phyloP scores from a whole-genome alignment of 345 rosid genomes.

The Lepidium didymum region DNA sequence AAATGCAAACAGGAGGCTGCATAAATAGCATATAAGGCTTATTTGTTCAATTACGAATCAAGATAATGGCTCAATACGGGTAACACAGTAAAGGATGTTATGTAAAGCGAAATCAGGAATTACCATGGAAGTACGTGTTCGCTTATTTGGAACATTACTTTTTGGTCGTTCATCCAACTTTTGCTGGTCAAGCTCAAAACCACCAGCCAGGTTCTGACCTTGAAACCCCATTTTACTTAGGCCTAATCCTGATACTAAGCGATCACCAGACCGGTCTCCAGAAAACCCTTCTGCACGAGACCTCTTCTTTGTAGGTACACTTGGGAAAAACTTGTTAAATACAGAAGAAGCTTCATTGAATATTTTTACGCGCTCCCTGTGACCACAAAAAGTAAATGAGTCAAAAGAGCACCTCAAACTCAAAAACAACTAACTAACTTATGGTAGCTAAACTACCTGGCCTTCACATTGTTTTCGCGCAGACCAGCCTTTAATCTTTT shows the following conservation, averaged over 20 bases:
- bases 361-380: conserved; percentile 70
- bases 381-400: conserved; percentile 30
- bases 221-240: conserved; percentile 72
- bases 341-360: conserved; percentile 79
- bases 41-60: not conserved
- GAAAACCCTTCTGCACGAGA: conserved; percentile 65
- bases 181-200: conserved; percentile 69
- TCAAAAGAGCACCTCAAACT: conserved; percentile 11
- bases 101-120: conserved; percentile 11
- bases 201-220: conserved; percentile 41
- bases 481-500: conserved; percentile 56
- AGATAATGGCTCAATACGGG: not conserved
- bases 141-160: conserved; percentile 65
- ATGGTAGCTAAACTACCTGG: conserved; percentile 55
- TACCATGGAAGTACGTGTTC: conserved; percentile 88
- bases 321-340: conserved; percentile 69
- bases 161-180: conserved; percentile 71
- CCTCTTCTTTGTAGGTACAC: conserved; percentile 69
- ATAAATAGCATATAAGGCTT: not conserved
- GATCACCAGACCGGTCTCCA: conserved; percentile 64
- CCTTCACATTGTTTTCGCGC: conserved; percentile 58
- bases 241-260: conserved; percentile 44
- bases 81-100: not conserved
- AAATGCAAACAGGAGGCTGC: not conserved
- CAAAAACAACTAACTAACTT: conserved; percentile 5